Base-by-base conservation (phyloP, 768 basidiomycete genomes). In the Leccinum barrowsii region DNA sequence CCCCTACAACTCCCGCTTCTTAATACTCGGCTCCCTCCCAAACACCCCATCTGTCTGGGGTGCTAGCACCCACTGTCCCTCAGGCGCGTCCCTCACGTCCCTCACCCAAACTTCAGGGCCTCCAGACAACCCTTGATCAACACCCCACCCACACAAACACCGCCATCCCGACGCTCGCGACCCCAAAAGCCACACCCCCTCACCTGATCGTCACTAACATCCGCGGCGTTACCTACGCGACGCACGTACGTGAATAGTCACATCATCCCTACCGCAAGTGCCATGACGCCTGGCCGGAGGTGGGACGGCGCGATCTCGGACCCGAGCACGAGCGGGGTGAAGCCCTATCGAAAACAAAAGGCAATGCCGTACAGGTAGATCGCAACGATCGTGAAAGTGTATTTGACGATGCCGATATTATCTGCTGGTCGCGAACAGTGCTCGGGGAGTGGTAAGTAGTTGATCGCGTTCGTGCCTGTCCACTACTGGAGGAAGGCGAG, bases 381-480 rank as follows among this genome's bases (percentile, higher is more conserved):
- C n/a, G 73, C 73, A 32, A 74, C 59, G 40, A 59, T 64, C 3
- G 75, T 73, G n/a, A 63, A 49, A 40, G 69, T 60, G 44, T 74
- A 74, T 47, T 77, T 78, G 60, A 78, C 74, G 42, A 76, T 67
- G n/a, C 77, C 77, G 50, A 24, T 24, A 24, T 24, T 77, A 77
- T 28, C 78, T 63, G 12, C 77, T 77, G 0, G 76, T 78, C 1
- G 75, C 77, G 44, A 77, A 61, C 2, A 78, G 68, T 71, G 34
- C 67, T 61, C 1, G 67, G 66, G 17, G 28, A 30, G 28, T 30
- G 28, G 30, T 32, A 32, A 78, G 57, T 77, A 78, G 60, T 75
- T 75, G 63, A 78, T 73, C 4, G 76, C 73, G 65, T 75, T 77
- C 47, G 74, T 73, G 19, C 77, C 77, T 0, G 77, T 66, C 70